phyloP scores from a whole-genome alignment of 1,284 basidiomycete genomes.

The Boletellus sp. region DNA sequence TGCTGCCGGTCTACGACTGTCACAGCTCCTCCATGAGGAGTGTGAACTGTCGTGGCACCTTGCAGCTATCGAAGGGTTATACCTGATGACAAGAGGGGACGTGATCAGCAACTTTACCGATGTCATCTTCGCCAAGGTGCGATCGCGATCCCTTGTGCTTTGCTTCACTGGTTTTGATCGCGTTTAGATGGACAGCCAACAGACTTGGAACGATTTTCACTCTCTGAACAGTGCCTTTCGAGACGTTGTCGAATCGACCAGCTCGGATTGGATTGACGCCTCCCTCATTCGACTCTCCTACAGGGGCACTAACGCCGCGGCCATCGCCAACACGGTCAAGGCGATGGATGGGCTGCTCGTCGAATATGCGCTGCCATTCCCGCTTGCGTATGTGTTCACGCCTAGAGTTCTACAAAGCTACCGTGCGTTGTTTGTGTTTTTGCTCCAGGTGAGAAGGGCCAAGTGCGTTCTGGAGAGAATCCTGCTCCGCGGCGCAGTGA shows the following conservation, averaged over 20 bases:
- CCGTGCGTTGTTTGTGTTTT: conserved; percentile 69
- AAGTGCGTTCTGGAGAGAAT: conserved; percentile 69
- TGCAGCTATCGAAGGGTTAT: conserved; percentile 68
- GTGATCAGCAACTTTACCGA: conserved; percentile 71
- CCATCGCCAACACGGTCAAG: conserved; percentile 49
- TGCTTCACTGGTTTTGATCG: background rate
- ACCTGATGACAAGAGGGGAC: conserved; percentile 70
- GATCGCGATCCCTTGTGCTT: conserved; percentile 12
- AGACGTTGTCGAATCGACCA: conserved; percentile 57
- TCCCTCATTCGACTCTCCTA: conserved; percentile 73
- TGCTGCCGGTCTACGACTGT: conserved; percentile 52
- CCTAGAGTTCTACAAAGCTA: conserved; percentile 58
- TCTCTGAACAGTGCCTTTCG: conserved; percentile 75
- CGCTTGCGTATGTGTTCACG: conserved; percentile 75
- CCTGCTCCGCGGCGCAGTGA: conserved; percentile 49
- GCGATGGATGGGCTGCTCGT: conserved; percentile 64
- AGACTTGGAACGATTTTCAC: conserved; percentile 80
- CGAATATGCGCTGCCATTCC: conserved; percentile 80
- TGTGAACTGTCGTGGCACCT: conserved; percentile 71
- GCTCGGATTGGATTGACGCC: conserved; percentile 53
- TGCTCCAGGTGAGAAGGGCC: conserved; percentile 72
- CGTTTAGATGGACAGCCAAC: conserved; percentile 63
- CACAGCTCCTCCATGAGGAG: conserved; percentile 61
- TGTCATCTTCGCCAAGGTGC: conserved; percentile 67
- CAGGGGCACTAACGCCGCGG: conserved; percentile 43